Evolutionary conservation across 73 alveolate species (phyloP).

Genomic region (Tetrahymena malaccensis): DNA sequence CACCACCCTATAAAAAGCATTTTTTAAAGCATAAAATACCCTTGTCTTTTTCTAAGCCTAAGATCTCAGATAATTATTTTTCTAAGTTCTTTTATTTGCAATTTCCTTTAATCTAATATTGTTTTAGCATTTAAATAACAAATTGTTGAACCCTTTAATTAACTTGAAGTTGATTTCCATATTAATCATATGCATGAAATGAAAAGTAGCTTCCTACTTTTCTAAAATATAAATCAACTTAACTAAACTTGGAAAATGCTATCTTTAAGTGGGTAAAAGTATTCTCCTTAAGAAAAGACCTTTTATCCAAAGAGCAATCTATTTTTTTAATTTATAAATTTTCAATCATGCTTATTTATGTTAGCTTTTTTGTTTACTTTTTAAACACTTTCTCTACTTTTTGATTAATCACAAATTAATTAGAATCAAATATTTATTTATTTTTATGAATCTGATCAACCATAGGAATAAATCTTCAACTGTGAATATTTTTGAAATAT

Average conservation of each 20-base stretch:
- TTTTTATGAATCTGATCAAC: neutral
- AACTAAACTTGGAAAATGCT: neutral
- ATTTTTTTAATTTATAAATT: no score
- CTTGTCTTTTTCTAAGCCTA: no score
- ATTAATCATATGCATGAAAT: neutral
- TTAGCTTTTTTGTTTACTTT: neutral
- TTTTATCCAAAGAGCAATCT: neutral
- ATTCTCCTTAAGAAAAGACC: no score
- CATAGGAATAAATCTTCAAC: no score
- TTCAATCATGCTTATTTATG: neutral
- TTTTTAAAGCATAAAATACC: neutral
- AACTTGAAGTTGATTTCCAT: neutral
- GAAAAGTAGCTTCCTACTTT: neutral
- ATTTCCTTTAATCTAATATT: neutral
- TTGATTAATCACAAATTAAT: no score
- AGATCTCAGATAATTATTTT: neutral
- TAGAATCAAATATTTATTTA: neutral
- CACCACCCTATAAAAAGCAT: neutral
- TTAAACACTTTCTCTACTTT: neutral
- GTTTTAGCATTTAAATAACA: no score
- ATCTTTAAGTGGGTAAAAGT: neutral
- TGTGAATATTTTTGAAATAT: no score
- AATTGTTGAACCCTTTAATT: neutral
- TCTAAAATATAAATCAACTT: no score
- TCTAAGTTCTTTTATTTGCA: neutral